phyloP scores from a whole-genome alignment of 805 yeast species.

The Pichia paraexigua region DNA sequence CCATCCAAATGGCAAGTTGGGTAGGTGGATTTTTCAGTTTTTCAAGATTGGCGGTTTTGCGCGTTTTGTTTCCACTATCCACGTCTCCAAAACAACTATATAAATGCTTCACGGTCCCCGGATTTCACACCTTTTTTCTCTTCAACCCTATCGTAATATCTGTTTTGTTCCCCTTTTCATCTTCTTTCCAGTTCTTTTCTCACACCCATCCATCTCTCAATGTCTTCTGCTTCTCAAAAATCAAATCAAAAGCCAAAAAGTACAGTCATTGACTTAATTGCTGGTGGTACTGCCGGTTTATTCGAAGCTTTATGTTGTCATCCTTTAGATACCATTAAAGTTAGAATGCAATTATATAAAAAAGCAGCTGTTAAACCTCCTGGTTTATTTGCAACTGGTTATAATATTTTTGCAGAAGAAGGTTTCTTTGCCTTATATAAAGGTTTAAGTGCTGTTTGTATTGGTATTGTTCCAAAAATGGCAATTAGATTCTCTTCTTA shows the following conservation, averaged over 20 bases:
- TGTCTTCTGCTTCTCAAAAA: slow-evolving; percentile 15
- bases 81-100: neutral
- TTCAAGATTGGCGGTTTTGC: neutral
- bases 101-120: neutral
- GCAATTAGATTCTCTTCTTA: slow-evolving; percentile 93
- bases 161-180: neutral
- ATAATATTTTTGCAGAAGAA: slow-evolving; percentile 67
- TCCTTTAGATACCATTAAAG: slow-evolving; percentile 96
- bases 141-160: too few species aligned
- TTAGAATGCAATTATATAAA: slow-evolving; percentile 87
- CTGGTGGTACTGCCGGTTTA: slow-evolving; percentile 96
- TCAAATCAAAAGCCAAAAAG: slow-evolving; percentile 23
- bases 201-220: neutral
- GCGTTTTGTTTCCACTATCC: neutral
- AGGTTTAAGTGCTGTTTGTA: slow-evolving; percentile 94
- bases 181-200: neutral
- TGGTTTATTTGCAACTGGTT: slow-evolving; percentile 80
- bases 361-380: slow-evolving; percentile 68
- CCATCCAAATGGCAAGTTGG: too few species aligned
- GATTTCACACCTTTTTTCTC: too few species aligned
- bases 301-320: slow-evolving; percentile 98
- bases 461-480: slow-evolving; percentile 98
- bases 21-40: too few species aligned
- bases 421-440: slow-evolving; percentile 82
- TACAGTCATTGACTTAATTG: slow-evolving; percentile 60